Evolutionary conservation across 1,284 basidiomycete species (phyloP), one percentile per base, ranked within the genome.

Genomic region (Cerrena zonata): DNA sequence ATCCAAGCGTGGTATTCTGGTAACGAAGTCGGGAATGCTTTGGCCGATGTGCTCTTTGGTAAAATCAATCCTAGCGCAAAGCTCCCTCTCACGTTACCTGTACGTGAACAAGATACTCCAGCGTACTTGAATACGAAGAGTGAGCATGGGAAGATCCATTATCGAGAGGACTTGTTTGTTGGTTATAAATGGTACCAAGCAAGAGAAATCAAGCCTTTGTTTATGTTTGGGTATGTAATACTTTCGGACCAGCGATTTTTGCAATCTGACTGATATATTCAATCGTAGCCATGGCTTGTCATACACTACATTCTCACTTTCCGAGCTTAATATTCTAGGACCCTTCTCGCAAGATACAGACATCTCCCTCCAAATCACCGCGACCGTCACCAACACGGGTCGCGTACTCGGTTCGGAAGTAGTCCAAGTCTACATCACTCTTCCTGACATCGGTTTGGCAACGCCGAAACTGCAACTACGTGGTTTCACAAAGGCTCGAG

Each of bases 11-110:
- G 82, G 82, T 89, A 88, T 60, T 80, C 79, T 4, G 89, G 88
- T 2, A 89, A 90, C 62, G 86, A 88, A 65, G 71, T 74, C 13
- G 88, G 89, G 2, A 85, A 86, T 61, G 83, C 84, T 0, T 77
- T 91, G 50, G 80, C 82, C 7, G 86, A 89, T 61, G 71, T 91
- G 13, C 61, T 91, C 12, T 89, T 79, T 62, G 89, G 88, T 30
- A 77, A 75, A 51, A 74, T 84, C 47, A 89, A 88, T 59, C 89
- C 88, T 1, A 75, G 77, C 43, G 89, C 84, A 3, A 78, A 81
- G 39, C 72, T 91, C 5, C 80, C 88, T 2, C 68, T 91, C 54
- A 81, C 84, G 1, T 72, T 90, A 39, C 87, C 86, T 3, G 71
- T 68, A 34, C 71, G 75, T 19, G 71, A 80, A 45, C 74, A 86